phyloP scores from a whole-genome alignment of 2,329 filamentous ascomycete genomes.

The Verticillium nubilum region DNA sequence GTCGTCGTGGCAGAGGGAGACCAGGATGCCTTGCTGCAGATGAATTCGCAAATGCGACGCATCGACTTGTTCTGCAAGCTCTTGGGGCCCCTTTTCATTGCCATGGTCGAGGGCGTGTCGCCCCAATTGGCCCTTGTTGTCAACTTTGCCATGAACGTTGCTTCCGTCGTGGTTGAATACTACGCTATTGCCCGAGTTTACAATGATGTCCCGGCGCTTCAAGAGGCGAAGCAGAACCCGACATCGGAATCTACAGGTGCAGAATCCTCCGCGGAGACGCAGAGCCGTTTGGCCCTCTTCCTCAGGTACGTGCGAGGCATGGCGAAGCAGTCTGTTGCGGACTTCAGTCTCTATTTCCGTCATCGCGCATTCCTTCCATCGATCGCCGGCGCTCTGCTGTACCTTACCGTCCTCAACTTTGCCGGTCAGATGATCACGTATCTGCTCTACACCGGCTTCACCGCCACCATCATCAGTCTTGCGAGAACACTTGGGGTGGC shows the following conservation, averaged over 20 bases:
- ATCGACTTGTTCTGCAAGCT: conserved; percentile 58
- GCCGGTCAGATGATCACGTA: conserved; percentile 53
- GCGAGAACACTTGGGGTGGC: conserved; percentile 39
- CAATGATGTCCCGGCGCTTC: conserved; percentile 18
- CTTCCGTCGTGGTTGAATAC: conserved; percentile 47
- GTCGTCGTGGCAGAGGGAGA: conserved; percentile 28
- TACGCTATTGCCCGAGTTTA: conserved; percentile 37
- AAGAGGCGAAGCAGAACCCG: conserved; percentile 11
- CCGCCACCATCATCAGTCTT: conserved; percentile 36
- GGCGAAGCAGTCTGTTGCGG: conserved; percentile 9
- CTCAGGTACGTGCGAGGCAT: background rate
- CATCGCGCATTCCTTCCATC: conserved; percentile 51
- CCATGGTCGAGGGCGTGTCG: conserved; percentile 43
- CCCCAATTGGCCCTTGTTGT: conserved; percentile 41
- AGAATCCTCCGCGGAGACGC: background rate
- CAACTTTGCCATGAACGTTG: conserved; percentile 42
- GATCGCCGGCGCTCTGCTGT: conserved; percentile 46
- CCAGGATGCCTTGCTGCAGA: conserved; percentile 17
- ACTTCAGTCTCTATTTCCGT: conserved; percentile 33
- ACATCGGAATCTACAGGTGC: background rate
- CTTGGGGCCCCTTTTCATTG: conserved; percentile 49
- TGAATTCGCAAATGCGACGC: conserved; percentile 57
- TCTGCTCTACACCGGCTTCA: conserved; percentile 41
- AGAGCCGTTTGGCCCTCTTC: background rate
- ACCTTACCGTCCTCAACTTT: conserved; percentile 48